Percentiles rank a stretch among this genome's conserved stretches.
Evolutionary conservation across 768 basidiomycete species (phyloP).

Genomic region (Boletus pseudopeckii): DNA sequence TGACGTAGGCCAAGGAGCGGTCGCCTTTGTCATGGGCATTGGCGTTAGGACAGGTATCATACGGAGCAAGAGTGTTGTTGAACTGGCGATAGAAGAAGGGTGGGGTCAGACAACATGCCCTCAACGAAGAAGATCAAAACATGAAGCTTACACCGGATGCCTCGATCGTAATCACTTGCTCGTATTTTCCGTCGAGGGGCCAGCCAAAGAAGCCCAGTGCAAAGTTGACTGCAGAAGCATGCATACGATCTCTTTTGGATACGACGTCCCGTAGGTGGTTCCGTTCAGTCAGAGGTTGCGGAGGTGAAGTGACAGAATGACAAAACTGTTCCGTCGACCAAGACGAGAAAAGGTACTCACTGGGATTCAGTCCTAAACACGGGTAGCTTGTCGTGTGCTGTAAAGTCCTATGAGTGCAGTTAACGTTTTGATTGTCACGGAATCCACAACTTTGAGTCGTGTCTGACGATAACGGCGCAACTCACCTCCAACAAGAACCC

Average conservation of each 20-base stretch:
- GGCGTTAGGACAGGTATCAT: constrained; percentile 76
- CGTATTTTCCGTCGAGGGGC: constrained; percentile 68
- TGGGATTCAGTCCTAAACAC: constrained; percentile 81
- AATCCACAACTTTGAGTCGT: constrained; percentile 6
- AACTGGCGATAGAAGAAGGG: constrained; percentile 38
- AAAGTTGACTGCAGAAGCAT: constrained; percentile 60
- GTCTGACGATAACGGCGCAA: background rate
- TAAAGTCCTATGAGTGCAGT: constrained; percentile 50
- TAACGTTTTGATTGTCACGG: constrained; percentile 6
- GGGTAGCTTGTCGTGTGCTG: constrained; percentile 55
- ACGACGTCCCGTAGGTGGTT: background rate
- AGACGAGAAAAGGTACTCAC: constrained; percentile 32
- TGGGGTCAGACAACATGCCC: background rate
- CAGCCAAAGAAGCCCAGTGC: constrained; percentile 76
- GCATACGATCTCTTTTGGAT: constrained; percentile 62
- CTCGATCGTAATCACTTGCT: constrained; percentile 76
- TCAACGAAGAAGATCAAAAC: constrained; percentile 4
- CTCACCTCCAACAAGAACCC: constrained; percentile 66
- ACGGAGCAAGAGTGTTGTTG: constrained; percentile 86
- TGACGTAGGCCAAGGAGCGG: constrained; percentile 56
- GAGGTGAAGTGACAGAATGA: background rate
- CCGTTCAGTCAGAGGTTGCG: background rate
- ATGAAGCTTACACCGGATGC: constrained; percentile 45
- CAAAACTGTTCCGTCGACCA: background rate
- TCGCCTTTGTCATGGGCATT: constrained; percentile 41